These are phyloP conservation scores for Paraglomus occultum DNA, from an alignment of 192 early-diverging fungal species.

Conservation along the genomic window DNA sequence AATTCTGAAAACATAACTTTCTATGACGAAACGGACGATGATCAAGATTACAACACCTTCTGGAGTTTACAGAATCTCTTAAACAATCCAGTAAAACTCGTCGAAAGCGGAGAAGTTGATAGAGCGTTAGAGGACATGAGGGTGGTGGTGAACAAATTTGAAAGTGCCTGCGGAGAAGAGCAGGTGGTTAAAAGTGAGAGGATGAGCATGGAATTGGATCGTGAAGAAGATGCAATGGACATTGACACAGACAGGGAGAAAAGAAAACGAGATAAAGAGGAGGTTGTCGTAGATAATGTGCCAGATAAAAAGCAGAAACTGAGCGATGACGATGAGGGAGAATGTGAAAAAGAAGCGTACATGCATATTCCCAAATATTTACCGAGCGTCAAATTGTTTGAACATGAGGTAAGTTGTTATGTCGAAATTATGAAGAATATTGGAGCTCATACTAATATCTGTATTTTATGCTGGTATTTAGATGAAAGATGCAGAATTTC, in stretches of 20 bases:
- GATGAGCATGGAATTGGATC: too few species aligned
- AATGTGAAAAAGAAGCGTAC: constrained; percentile 30
- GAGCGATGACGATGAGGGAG: not conserved
- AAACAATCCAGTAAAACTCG: constrained; percentile 59
- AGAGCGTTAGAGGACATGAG: constrained; percentile 34
- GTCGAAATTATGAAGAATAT: not conserved
- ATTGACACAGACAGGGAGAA: not conserved
- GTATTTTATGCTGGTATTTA: constrained; percentile 32
- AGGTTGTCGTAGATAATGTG: not conserved
- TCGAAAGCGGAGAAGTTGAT: constrained; percentile 40
- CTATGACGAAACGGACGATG: constrained; percentile 42
- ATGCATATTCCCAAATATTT: constrained; percentile 78
- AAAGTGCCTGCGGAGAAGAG: constrained; percentile 7
- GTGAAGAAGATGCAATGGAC: not conserved
- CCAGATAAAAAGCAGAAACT: not conserved
- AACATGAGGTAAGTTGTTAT: constrained; percentile 58
- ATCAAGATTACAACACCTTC: constrained; percentile 61
- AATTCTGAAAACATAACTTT: constrained; percentile 65
- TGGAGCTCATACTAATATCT: not conserved
- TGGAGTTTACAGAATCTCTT: constrained; percentile 81
- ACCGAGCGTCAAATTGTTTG: constrained; percentile 66
- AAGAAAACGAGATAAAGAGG: not conserved
- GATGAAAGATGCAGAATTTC: constrained; percentile 78
- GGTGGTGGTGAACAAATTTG: not conserved
- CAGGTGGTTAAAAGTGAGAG: not conserved